Base-by-base conservation (phyloP, 208 protist species). In the Leishmania guyanensis region DNA sequence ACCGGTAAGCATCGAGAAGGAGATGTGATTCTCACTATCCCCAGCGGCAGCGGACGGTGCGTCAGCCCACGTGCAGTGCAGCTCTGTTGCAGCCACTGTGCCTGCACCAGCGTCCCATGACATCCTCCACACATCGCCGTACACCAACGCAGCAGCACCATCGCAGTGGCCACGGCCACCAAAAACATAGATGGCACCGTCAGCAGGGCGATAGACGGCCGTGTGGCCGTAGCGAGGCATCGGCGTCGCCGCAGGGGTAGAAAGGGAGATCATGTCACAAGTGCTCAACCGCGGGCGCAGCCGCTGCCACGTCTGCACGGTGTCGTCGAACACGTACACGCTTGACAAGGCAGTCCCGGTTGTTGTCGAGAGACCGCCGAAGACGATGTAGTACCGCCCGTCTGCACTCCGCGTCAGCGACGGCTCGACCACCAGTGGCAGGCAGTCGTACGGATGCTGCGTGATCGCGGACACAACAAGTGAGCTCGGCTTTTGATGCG, bases 141-240 rank as follows among this genome's bases (percentile, higher is more conserved):
- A 77, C 51, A 86, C 78, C n/a, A 29, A 33, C 53, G 53, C 39
- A 43, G 74, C 53, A 17, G 56, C 29, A 62, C 29, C 51, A 10
- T 53, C 54, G 39, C 82, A 50, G 22, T 72, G 70, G 43, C 82
- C 85, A 39, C 88, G 82, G 50, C 92, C 92, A 62, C 92, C 92
- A 74, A 91, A 95, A n/a, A 95, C 78, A 81, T 94, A 95, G 51
- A 94, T 79, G n/a, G 79, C 83, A 54, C 75, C 82, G 68, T 87
- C 83, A 5, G 78, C 68, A 0, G 80, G 65, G 53, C 86, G 83
- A 81, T 87, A 93, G 8, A 92, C 85, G 29, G 87, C 86, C 22
- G 86, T 84, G 82, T 95, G 92, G 60, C 92, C 92, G 82, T 92
- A 86, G 58, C 92, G 92, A 5, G 80, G 62, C 29, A 69, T 51